Percentiles rank a stretch among this genome's conserved stretches.
phyloP scores from a whole-genome alignment of 768 basidiomycete genomes.

The Coprinopsis sp. region DNA sequence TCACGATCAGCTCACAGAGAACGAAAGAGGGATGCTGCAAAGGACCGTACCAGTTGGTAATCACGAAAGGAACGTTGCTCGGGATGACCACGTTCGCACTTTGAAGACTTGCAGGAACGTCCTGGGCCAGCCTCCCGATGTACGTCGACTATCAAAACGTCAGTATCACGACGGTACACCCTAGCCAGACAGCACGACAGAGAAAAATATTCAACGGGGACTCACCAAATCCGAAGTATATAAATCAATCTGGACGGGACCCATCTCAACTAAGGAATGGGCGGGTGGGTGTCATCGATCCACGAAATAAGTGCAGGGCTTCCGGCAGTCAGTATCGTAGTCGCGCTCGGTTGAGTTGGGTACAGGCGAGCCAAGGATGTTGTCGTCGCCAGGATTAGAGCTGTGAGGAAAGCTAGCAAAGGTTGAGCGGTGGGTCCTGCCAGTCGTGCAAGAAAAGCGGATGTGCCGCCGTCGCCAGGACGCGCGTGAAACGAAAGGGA shows the following conservation, averaged over 20 bases:
- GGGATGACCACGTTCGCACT: conserved; percentile 31
- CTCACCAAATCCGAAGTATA: conserved; percentile 40
- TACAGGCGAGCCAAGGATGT: too few relatives aligned
- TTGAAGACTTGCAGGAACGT: conserved; percentile 33
- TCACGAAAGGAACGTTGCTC: conserved; percentile 18
- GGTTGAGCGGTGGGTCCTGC: too few relatives aligned
- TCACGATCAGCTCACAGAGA: not conserved
- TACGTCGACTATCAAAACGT: conserved; percentile 30
- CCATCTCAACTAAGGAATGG: conserved; percentile 39
- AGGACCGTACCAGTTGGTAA: conserved; percentile 26
- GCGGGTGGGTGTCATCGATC: conserved; percentile 42
- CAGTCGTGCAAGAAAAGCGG: too few relatives aligned
- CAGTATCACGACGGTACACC: not conserved
- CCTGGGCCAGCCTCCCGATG: conserved; percentile 38
- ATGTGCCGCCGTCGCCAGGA: too few relatives aligned
- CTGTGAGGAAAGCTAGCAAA: too few relatives aligned
- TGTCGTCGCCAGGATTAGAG: too few relatives aligned
- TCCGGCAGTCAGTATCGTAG: conserved; percentile 42
- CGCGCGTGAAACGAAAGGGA: too few relatives aligned
- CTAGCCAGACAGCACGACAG: not conserved
- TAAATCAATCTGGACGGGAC: conserved; percentile 41
- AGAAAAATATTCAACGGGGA: conserved; percentile 3
- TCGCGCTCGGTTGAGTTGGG: conserved; percentile 44
- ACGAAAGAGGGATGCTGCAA: not conserved
- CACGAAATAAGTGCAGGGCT: conserved; percentile 40